Conservation (phyloP, 2,329 filamentous ascomycete genomes). For the Aspergillus clavatus region DNA sequence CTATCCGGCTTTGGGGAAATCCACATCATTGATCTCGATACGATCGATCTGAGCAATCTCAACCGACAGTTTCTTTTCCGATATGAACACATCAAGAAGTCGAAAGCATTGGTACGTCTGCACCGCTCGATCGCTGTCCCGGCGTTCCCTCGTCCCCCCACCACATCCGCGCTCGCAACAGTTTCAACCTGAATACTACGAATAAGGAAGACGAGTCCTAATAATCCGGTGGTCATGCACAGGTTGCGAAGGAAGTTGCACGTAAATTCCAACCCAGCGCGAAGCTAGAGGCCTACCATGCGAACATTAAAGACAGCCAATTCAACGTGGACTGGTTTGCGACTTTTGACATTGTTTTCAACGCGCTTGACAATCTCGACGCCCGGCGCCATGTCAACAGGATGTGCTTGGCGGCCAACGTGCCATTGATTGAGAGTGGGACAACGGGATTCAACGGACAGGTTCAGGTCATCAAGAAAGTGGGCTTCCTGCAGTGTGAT, state of each 20-base stretch:
- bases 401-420: constrained; percentile 89
- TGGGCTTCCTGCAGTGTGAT: constrained; percentile 19
- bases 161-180: constrained; percentile 1
- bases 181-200: background rate
- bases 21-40: constrained; percentile 94
- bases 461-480: constrained; percentile 91
- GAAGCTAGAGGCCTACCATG: constrained; percentile 82
- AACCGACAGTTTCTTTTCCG: constrained; percentile 97
- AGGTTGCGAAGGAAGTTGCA: constrained; percentile 91
- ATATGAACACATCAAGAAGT: constrained; percentile 95
- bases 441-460: constrained; percentile 98
- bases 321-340: constrained; percentile 90
- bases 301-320: constrained; percentile 84
- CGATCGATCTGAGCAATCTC: constrained; percentile 94
- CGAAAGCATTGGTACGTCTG: constrained; percentile 75
- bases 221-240: constrained; percentile 12
- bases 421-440: constrained; percentile 91
- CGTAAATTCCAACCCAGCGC: constrained; percentile 84
- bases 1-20: constrained; percentile 88
- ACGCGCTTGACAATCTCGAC: constrained; percentile 92
- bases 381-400: constrained; percentile 91
- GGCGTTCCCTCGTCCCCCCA: constrained; percentile 4
- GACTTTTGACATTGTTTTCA: constrained; percentile 82
- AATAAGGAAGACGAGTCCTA: constrained; percentile 7
- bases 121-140: background rate